Evolutionary conservation across 495 filamentous ascomycete genomes (phyloP).

Genomic region (Penicillium roqueforti): DNA sequence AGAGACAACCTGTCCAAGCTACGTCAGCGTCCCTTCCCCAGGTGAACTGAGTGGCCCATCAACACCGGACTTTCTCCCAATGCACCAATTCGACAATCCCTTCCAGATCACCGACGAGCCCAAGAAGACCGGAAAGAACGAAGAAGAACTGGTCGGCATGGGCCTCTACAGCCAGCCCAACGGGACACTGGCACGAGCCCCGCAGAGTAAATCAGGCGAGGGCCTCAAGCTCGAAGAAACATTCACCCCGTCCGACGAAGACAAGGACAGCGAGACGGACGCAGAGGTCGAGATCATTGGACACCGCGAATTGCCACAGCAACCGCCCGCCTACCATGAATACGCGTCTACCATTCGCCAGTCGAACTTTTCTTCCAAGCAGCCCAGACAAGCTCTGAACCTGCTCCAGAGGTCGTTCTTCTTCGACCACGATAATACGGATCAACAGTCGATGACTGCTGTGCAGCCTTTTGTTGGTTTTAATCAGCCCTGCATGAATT

Average conservation of each 20-base stretch:
- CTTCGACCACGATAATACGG: conserved; percentile 39
- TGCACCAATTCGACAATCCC: conserved; percentile 38
- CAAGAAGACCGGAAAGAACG: conserved; percentile 37
- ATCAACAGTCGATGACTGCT: conserved; percentile 28
- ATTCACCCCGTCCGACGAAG: conserved; percentile 69
- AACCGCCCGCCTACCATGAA: conserved; percentile 6
- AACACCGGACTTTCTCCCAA: conserved; percentile 57
- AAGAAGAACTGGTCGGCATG: conserved; percentile 76
- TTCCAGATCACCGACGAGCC: conserved; percentile 14
- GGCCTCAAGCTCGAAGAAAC: conserved; percentile 81
- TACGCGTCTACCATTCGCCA: conserved; percentile 8
- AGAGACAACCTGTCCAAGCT: conserved; percentile 31
- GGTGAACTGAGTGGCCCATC: conserved; percentile 49
- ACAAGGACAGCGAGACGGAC: conserved; percentile 51
- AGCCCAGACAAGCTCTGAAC: conserved; percentile 30
- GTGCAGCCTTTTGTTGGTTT: conserved; percentile 30
- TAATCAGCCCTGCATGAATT: conserved; percentile 37
- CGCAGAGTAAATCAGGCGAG: conserved; percentile 51
- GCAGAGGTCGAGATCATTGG: conserved; percentile 40
- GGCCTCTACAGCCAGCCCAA: conserved; percentile 73
- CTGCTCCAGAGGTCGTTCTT: conserved; percentile 47
- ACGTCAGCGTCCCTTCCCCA: conserved; percentile 40
- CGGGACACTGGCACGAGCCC: conserved; percentile 45
- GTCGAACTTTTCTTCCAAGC: conserved; percentile 19
- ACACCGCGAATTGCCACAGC: conserved; percentile 8